Evolutionary conservation across 768 basidiomycete genomes (phyloP).

Genomic region (Lactifluus volemus): DNA sequence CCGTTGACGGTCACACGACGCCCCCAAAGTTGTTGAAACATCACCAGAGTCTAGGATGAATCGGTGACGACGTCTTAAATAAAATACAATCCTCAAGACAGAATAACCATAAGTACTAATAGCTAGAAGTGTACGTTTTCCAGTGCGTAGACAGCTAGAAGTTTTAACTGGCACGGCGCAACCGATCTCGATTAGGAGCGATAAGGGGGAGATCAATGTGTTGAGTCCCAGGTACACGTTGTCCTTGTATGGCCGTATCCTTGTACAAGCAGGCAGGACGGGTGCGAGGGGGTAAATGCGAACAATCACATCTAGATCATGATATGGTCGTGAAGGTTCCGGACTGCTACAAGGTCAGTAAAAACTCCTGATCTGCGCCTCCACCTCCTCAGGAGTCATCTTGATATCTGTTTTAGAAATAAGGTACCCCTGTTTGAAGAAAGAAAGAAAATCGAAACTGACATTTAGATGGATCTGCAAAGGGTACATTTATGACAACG

Average conservation of each 20-base stretch:
- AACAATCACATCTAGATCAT: neutral
- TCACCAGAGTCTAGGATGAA: too few species aligned
- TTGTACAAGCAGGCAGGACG: neutral
- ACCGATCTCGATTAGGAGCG: too few species aligned
- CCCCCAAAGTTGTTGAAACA: too few species aligned
- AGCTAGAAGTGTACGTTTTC: too few species aligned
- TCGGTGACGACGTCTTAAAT: too few species aligned
- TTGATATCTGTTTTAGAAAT: slow-evolving; percentile 55
- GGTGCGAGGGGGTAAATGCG: neutral
- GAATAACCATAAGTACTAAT: too few species aligned
- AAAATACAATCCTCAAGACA: too few species aligned
- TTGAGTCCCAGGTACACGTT: neutral
- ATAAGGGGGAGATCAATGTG: too few species aligned
- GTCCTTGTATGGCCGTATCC: neutral
- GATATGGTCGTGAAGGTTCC: too few species aligned
- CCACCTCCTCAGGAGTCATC: slow-evolving; percentile 64
- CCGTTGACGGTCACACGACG: too few species aligned
- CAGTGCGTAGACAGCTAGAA: too few species aligned
- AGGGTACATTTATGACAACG: neutral
- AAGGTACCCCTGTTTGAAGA: neutral
- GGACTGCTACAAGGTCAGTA: slow-evolving; percentile 29
- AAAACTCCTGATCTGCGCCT: slow-evolving; percentile 55
- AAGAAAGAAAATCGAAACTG: slow-evolving; percentile 21
- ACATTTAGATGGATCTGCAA: slow-evolving; percentile 65
- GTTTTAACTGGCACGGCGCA: too few species aligned